Percentiles rank a stretch among this genome's conserved stretches.
These are phyloP conservation scores for Rhinocladiella similis DNA, from an alignment of 2,329 filamentous ascomycete species.

Conservation along the genomic window DNA sequence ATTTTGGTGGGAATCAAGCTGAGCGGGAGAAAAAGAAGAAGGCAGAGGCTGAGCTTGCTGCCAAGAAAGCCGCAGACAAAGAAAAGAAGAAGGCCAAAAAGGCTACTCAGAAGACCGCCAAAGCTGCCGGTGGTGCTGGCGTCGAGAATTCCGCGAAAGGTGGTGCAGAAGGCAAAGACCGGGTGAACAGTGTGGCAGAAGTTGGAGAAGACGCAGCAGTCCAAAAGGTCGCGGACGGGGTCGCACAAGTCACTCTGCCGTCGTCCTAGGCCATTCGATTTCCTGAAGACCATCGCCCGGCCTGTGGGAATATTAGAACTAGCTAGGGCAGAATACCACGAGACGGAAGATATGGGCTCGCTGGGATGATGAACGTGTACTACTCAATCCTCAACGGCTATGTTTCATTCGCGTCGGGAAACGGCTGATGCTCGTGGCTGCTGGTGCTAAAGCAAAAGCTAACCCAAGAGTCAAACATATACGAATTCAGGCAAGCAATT, in stretches of 20 bases:
- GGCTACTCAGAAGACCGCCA: conserved; percentile 25
- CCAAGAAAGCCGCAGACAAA: conserved; percentile 41
- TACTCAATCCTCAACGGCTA: too few relatives aligned
- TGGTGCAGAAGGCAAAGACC: conserved; percentile 25
- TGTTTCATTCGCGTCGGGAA: too few relatives aligned
- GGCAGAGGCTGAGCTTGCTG: conserved; percentile 42
- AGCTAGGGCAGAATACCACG: neutral
- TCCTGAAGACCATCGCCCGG: neutral
- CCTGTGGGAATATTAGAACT: neutral
- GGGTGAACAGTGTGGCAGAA: conserved; percentile 38
- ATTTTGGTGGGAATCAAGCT: conserved; percentile 67
- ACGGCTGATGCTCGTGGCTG: too few relatives aligned
- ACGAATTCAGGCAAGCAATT: too few relatives aligned
- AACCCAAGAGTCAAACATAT: too few relatives aligned
- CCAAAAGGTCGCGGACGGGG: conserved; percentile 42
- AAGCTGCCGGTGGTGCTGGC: conserved; percentile 10
- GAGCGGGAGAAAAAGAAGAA: conserved; percentile 71
- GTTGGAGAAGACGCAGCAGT: conserved; percentile 37
- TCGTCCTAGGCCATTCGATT: conserved; percentile 33
- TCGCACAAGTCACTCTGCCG: conserved; percentile 44
- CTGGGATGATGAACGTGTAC: too few relatives aligned
- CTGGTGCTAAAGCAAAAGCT: too few relatives aligned
- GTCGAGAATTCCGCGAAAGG: conserved; percentile 36
- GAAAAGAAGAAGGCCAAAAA: conserved; percentile 36
- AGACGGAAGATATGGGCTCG: neutral